Evolutionary conservation across 78 protist genomes (phyloP), one percentile per base, ranked within the genome.

Genomic region (Dictyostelium brefeldianum): DNA sequence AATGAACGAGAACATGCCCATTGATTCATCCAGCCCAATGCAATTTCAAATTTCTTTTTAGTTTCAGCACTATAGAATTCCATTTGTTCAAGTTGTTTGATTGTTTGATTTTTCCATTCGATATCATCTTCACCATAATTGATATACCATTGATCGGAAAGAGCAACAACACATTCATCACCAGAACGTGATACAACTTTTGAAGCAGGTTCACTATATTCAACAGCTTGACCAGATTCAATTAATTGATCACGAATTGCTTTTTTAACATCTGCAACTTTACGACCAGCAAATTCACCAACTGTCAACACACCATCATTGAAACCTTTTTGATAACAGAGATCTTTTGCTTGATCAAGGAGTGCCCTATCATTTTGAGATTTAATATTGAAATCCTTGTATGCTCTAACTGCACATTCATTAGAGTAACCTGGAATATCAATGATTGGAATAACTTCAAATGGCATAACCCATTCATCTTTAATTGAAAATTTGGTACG

Each of bases 1-100:
- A 94, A 99, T 4, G 96, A 71, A 62, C 99, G 98, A 20, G 99
- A 98, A 95, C 99, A 99, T 10, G 99, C 99, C 99, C 99, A 99
- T 81, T 99, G 98, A 22, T 29, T 18, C 62, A 71, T 65, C 96
- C 97, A 98, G 91, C 89, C 95, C 17, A 83, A 77, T 29, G 95
- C 79, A 29, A 62, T 1, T 31, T 96, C 92, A 53, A 98, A 67
- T 54, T 47, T 53, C 78, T 80, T 69, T 15, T 31, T 65, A n/a
- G 96, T 80, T 17, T 89, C 97, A 41, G 71, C 53, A 18, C 41
- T 3, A 81, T 59, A 97, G 83, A 50, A 17, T 53, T 95, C 91
- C 96, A 96, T 85, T 14, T 22, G 18, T 29, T 20, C 71, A 29
- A 97, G 89, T 18, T 54, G 54, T 29, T 77, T 27, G 31, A 59